Base-by-base conservation (phyloP, 1,284 basidiomycete genomes). In the Retiboletus fuscus region DNA sequence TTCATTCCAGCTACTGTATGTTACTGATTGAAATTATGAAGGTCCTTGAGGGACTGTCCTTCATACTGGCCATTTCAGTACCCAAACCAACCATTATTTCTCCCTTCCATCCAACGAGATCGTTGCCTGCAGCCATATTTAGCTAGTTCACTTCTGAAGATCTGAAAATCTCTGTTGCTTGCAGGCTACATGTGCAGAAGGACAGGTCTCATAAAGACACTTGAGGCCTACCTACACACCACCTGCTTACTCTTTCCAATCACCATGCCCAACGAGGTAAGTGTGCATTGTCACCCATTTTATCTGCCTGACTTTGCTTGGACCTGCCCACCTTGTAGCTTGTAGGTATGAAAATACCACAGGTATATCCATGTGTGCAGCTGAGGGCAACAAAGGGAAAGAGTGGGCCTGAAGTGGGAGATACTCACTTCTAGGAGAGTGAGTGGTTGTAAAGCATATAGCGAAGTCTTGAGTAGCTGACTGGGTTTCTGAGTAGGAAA, bases 61-160 rank as follows among this genome's bases (percentile, higher is more conserved):
- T n/a, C n/a, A n/a, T n/a, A n/a, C n/a, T n/a, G n/a, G 97, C 26
- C 97, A 99, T 82, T 87, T 98, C 67, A 90, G 97, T n/a, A 57
- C 95, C 95, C 0, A 97, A 98, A 79, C n/a, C n/a, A n/a, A n/a
- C 86, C 89, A 0, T 91, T 90, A 85, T 94, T 95, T 78, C 81
- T 97, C 46, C 87, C 93, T 7, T 86, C 87, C 3, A 81, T 98
- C 2, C 84, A 82, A 24, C 87, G 89, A 12, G 93, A 94, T 75
- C 92, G 93, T 0, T 88, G 88, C 69, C 83, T 98, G 16, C 89
- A 92, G 72, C 87, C 89, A 16, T 98, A 94, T 74, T 78, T 96
- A 10, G 86, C 87, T 18, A 72, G 69, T 30, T 71, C n/a, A n/a
- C 77, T 20, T 67, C 67, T 15, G 72, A 78, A 2, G 76, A 82